Evolutionary conservation across 495 filamentous ascomycete species (phyloP).

Genomic region (Evansstolkia leycettana): DNA sequence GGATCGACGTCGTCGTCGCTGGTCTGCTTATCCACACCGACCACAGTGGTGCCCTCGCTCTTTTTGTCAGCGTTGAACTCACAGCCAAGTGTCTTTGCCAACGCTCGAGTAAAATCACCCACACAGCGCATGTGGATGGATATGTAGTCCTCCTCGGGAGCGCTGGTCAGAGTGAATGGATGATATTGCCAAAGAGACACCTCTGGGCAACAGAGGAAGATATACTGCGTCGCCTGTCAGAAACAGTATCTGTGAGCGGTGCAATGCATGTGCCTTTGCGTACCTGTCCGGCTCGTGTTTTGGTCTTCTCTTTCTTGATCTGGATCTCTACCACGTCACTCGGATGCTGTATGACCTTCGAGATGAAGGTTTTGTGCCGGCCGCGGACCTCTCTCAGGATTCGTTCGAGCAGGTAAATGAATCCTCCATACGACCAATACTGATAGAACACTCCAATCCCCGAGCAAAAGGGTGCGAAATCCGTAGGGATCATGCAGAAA

Average conservation of each 20-base stretch:
- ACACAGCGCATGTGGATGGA: conserved; percentile 66
- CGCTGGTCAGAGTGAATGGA: conserved; percentile 67
- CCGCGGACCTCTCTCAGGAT: conserved; percentile 59
- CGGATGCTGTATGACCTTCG: conserved; percentile 73
- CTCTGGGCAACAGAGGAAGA: conserved; percentile 71
- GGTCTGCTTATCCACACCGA: conserved; percentile 49
- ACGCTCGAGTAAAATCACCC: conserved; percentile 53
- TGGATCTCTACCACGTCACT: conserved; percentile 76
- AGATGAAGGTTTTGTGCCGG: conserved; percentile 64
- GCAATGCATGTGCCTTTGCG: neutral
- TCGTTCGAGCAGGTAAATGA: conserved; percentile 58
- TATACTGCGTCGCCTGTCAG: conserved; percentile 34
- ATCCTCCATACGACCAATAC: conserved; percentile 67
- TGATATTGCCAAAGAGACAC: conserved; percentile 73
- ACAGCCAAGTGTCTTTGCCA: conserved; percentile 57
- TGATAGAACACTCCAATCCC: conserved; percentile 69
- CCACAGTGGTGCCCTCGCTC: conserved; percentile 24
- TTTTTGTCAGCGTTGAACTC: conserved; percentile 40
- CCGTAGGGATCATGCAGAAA: conserved; percentile 72
- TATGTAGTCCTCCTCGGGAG: conserved; percentile 72
- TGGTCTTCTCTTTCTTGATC: conserved; percentile 71
- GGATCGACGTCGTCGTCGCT: conserved; percentile 46
- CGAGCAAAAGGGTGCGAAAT: conserved; percentile 57
- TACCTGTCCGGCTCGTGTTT: conserved; percentile 60
- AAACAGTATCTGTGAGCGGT: neutral